Percentiles rank a stretch among this genome's conserved stretches.
Conservation (phyloP, 805 yeast species). For the Suhomyces canberraensis region DNA sequence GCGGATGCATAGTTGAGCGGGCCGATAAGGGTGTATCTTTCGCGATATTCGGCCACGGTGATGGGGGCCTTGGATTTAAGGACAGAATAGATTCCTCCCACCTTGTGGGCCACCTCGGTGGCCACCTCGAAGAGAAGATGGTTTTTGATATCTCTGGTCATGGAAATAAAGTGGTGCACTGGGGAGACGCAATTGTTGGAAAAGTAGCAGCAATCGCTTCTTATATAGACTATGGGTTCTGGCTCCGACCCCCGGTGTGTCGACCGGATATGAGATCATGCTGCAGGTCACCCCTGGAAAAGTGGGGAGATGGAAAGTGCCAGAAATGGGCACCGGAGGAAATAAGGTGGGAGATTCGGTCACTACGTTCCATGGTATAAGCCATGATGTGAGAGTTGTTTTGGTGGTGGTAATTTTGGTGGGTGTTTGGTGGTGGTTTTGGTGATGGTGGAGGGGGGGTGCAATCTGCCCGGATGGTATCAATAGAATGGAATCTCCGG, state of each 20-base stretch:
- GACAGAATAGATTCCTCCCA: slow-evolving; percentile 97
- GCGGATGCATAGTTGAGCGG: slow-evolving; percentile 75
- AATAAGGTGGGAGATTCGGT: too few species aligned
- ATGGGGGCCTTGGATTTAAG: slow-evolving; percentile 95
- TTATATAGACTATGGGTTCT: too few species aligned
- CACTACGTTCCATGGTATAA: too few species aligned
- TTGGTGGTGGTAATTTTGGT: too few species aligned
- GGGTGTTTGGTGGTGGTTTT: too few species aligned
- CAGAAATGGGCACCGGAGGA: too few species aligned
- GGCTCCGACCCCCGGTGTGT: slow-evolving; percentile 3
- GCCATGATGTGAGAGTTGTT: too few species aligned
- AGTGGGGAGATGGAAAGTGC: slow-evolving; percentile 6
- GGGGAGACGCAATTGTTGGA: not conserved
- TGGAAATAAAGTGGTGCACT: slow-evolving; percentile 16
- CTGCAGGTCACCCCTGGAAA: slow-evolving; percentile 6
- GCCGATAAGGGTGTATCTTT: slow-evolving; percentile 82
- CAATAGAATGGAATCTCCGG: too few species aligned
- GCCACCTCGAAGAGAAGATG: slow-evolving; percentile 91
- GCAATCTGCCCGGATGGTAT: too few species aligned
- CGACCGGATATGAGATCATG: slow-evolving; percentile 1
- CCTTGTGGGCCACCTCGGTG: slow-evolving; percentile 96
- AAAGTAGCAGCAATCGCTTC: slow-evolving; percentile 1
- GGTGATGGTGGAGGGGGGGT: too few species aligned
- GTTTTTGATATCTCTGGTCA: slow-evolving; percentile 83
- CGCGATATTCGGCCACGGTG: slow-evolving; percentile 88